Evolutionary conservation across 345 rosid genomes (phyloP).

Genomic region (Arabidopsis arenosa): DNA sequence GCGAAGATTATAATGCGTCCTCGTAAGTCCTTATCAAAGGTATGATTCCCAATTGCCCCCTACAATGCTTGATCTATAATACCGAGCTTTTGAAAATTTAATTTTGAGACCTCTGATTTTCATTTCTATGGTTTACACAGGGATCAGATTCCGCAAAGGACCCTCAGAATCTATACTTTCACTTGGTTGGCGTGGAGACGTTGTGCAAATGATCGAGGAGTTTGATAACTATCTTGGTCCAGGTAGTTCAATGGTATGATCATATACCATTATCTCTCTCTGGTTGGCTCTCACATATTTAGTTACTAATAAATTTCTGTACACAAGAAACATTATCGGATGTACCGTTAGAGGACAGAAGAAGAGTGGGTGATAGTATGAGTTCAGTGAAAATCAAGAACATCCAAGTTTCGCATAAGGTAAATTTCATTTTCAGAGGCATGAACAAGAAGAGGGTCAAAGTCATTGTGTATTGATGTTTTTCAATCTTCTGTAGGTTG

Average conservation of each 20-base stretch:
- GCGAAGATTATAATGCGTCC: slow-evolving; percentile 60
- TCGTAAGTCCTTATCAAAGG: slow-evolving; percentile 70
- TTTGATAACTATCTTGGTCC: slow-evolving; percentile 97
- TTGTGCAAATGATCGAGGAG: slow-evolving; percentile 87
- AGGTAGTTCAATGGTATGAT: slow-evolving; percentile 79
- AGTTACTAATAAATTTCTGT: background rate
- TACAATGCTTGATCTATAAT: slow-evolving; percentile 7
- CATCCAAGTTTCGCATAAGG: slow-evolving; percentile 73
- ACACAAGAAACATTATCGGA: slow-evolving; percentile 89
- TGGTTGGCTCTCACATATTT: background rate
- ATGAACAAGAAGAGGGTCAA: slow-evolving; percentile 18
- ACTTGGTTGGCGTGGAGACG: slow-evolving; percentile 96
- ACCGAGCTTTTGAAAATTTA: background rate
- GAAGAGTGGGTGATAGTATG: slow-evolving; percentile 45
- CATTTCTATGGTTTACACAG: slow-evolving; percentile 48
- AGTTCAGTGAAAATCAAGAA: too few relatives aligned
- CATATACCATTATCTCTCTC: background rate
- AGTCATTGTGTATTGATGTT: slow-evolving; percentile 21
- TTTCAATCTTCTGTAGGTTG: slow-evolving; percentile 59
- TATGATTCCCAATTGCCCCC: slow-evolving; percentile 42
- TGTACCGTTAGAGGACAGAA: slow-evolving; percentile 82
- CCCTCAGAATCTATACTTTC: slow-evolving; percentile 83
- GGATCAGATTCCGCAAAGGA: slow-evolving; percentile 72
- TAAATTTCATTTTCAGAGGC: slow-evolving; percentile 40
- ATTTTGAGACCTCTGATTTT: slow-evolving; percentile 17